Evolutionary conservation across 225 moss, liverwort and hornwort species (phyloP).

Genomic region (Pseudisothecium myosuroides): DNA sequence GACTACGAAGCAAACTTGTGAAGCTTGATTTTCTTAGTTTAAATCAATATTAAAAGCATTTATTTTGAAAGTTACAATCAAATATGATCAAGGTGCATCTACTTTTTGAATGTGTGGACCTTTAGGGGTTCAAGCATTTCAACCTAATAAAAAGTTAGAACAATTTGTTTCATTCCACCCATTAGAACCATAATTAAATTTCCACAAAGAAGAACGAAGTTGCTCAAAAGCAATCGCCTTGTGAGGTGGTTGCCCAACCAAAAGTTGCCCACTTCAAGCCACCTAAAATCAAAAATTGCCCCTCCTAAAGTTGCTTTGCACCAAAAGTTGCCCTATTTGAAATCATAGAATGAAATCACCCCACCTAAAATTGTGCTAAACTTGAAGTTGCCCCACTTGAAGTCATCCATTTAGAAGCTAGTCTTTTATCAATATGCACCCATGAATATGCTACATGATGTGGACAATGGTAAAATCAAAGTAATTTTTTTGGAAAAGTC

Average conservation of each 20-base stretch:
- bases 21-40: background rate
- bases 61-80: background rate
- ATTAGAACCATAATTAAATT: background rate
- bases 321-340: too few relatives aligned
- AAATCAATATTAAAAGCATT: background rate
- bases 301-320: background rate
- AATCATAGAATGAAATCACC: background rate
- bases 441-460: background rate
- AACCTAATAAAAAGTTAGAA: background rate
- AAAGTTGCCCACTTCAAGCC: too few relatives aligned
- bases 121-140: background rate
- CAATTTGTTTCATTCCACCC: background rate
- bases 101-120: accelerated
- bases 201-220: background rate
- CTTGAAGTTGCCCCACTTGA: accelerated
- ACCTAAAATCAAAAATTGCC: too few relatives aligned
- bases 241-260: accelerated
- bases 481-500: background rate
- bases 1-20: background rate
- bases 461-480: background rate
- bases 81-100: accelerated
- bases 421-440: accelerated
- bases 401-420: background rate
- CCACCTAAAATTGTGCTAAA: accelerated
- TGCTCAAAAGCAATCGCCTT: accelerated